Conservation (phyloP, 208 protist species). For the Crithidia sp. region DNA sequence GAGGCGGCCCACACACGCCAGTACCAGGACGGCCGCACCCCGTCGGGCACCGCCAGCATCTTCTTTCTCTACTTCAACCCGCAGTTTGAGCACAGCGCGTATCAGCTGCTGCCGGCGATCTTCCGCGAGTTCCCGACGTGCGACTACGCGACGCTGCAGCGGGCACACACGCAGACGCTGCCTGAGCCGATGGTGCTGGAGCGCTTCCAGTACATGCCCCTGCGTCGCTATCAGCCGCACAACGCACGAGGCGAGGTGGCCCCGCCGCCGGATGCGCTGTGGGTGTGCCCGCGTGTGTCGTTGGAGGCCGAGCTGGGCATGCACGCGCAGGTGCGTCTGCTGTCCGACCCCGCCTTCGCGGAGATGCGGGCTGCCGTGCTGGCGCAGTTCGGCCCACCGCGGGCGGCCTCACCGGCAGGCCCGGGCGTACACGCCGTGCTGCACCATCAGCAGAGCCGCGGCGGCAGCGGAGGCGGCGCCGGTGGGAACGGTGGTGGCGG, state of each 20-base stretch:
- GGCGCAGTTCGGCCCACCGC: constrained; percentile 5
- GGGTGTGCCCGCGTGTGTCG: constrained; percentile 69
- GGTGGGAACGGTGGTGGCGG: background rate
- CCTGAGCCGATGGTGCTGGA: constrained; percentile 79
- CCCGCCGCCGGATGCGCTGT: constrained; percentile 72
- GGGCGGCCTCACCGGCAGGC: constrained; percentile 11
- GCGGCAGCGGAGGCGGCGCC: background rate
- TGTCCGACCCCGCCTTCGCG: constrained; percentile 11
- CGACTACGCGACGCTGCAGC: constrained; percentile 71
- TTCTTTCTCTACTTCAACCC: constrained; percentile 90
- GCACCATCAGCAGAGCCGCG: constrained; percentile 25
- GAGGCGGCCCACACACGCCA: constrained; percentile 1
- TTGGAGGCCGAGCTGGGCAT: constrained; percentile 19
- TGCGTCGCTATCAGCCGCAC: constrained; percentile 83
- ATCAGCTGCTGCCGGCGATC: constrained; percentile 69
- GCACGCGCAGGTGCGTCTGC: constrained; percentile 25
- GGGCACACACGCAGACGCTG: constrained; percentile 66
- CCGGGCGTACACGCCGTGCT: constrained; percentile 27
- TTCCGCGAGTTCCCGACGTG: constrained; percentile 81
- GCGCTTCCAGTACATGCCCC: constrained; percentile 77
- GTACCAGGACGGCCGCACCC: constrained; percentile 7
- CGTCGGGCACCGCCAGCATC: constrained; percentile 40
- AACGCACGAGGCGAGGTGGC: constrained; percentile 65
- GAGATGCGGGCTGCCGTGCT: constrained; percentile 26
- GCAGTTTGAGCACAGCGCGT: constrained; percentile 58